Evolutionary conservation across 2,329 filamentous ascomycete genomes (phyloP).

Genomic region (Sporothrix globosa): DNA sequence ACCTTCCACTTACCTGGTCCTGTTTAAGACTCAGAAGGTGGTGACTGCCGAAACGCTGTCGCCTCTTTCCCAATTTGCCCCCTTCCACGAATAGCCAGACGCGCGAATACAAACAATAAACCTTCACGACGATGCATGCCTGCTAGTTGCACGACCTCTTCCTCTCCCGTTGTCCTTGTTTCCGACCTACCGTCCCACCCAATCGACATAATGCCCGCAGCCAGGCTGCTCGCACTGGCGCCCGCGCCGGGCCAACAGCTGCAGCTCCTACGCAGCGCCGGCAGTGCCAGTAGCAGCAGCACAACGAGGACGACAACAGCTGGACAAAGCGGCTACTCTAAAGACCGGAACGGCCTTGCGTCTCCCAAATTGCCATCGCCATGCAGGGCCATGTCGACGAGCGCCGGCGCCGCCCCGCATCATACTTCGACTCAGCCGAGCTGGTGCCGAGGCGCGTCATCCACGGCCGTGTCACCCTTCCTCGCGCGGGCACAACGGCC

Average conservation of each 20-base stretch:
- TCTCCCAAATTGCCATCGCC: not conserved
- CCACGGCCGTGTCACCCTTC: not conserved
- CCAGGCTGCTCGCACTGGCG: constrained; percentile 31
- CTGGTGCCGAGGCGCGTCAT: constrained; percentile 20
- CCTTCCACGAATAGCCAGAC: not conserved
- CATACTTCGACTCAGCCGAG: not conserved
- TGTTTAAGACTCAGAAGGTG: not conserved
- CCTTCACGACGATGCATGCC: constrained; percentile 3
- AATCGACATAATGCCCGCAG: constrained; percentile 29
- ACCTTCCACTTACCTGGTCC: not conserved
- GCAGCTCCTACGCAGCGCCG: constrained; percentile 32
- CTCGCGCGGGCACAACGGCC: not conserved
- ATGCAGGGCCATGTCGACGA: constrained; percentile 19
- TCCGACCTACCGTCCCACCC: not conserved
- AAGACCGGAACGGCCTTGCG: not conserved
- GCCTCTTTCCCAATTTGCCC: constrained; percentile 18
- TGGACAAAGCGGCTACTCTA: not conserved
- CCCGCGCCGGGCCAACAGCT: constrained; percentile 30
- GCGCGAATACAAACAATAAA: not conserved
- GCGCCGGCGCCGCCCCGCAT: not conserved
- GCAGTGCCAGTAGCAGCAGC: constrained; percentile 25
- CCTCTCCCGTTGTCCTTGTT: not conserved
- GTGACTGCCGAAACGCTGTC: constrained; percentile 12
- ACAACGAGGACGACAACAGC: constrained; percentile 4
- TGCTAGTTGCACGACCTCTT: not conserved